Conservation (phyloP, 2,329 filamentous ascomycete genomes). For the Fusarium sacchari region DNA sequence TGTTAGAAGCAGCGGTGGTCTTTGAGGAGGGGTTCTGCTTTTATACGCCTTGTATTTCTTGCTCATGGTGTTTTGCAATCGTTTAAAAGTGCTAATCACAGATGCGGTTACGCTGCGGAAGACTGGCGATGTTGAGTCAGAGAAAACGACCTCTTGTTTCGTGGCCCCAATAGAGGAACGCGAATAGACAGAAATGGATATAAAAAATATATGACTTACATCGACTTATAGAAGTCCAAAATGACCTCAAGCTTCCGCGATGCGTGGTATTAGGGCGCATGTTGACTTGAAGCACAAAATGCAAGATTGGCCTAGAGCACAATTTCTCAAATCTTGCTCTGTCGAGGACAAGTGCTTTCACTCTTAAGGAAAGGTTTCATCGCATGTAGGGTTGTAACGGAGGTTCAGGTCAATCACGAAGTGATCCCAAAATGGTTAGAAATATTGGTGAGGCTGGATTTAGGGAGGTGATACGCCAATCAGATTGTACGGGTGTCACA, state of each 20-base stretch:
- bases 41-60: neutral
- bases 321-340: neutral
- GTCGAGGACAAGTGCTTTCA: neutral
- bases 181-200: too few species aligned
- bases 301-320: neutral
- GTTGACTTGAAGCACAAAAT: neutral
- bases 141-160: rapidly evolving
- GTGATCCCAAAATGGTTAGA: neutral
- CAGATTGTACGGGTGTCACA: neutral
- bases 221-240: neutral
- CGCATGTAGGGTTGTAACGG: too few species aligned
- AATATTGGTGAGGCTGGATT: neutral
- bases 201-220: neutral
- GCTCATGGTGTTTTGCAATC: rapidly evolving
- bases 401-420: neutral
- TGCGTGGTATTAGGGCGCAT: neutral
- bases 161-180: rapidly evolving
- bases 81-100: rapidly evolving
- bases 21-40: neutral
- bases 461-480: neutral
- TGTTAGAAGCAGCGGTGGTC: neutral
- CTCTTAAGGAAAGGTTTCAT: neutral
- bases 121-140: neutral
- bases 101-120: neutral
- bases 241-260: rapidly evolving